A percentile compares a stretch with the other conserved stretches of the same genome.
phyloP scores from a whole-genome alignment of 371 early-diverging fungal genomes.

The Mucor racemosus region DNA sequence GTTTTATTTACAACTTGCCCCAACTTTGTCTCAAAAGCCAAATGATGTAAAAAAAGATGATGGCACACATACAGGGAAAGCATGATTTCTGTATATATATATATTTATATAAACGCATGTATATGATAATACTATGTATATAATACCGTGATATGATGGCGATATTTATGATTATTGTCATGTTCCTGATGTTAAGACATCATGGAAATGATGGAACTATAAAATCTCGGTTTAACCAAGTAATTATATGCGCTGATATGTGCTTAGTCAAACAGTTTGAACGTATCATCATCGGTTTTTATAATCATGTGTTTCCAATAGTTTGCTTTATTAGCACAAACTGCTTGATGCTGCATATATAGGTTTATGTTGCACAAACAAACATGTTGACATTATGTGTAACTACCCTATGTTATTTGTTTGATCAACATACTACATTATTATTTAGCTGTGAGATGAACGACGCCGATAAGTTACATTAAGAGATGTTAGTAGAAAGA shows the following conservation, averaged over 20 bases:
- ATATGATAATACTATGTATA: too few relatives aligned
- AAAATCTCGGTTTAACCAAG: too few relatives aligned
- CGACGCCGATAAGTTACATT: not conserved
- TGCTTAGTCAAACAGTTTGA: too few relatives aligned
- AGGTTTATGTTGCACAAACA: not conserved
- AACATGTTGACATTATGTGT: constrained; percentile 7
- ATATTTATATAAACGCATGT: not conserved
- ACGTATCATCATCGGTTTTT: too few relatives aligned
- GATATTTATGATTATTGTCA: too few relatives aligned
- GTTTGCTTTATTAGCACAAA: too few relatives aligned
- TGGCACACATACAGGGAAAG: not conserved
- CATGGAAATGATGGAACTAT: too few relatives aligned
- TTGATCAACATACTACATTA: constrained; percentile 5
- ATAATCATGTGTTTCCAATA: too few relatives aligned
- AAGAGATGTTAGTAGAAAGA: not conserved
- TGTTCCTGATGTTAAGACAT: too few relatives aligned
- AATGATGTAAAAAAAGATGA: constrained; percentile 1
- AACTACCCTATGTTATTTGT: not conserved
- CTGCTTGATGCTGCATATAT: not conserved
- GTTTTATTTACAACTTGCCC: not conserved
- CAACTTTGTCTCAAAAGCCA: not conserved
- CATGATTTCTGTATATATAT: not conserved
- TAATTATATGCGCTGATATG: too few relatives aligned
- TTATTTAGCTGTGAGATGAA: constrained; percentile 1
- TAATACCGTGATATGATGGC: too few relatives aligned